phyloP scores from a whole-genome alignment of 345 rosid species.

The Microcos paniculata region DNA sequence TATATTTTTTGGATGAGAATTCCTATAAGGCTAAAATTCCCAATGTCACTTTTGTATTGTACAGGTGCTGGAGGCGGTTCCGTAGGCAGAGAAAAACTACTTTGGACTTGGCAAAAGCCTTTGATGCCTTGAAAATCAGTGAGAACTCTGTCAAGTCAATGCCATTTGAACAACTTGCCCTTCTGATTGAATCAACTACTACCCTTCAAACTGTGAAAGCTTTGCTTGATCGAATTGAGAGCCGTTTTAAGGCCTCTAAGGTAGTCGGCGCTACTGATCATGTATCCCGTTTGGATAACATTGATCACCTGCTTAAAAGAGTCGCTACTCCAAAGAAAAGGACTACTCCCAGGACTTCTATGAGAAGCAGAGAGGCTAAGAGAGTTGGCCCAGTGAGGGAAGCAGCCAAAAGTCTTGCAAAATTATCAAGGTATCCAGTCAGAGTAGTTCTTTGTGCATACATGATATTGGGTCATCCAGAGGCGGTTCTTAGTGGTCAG shows the following conservation, averaged over 20 bases:
- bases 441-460: constrained; percentile 89
- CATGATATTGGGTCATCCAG: constrained; percentile 97
- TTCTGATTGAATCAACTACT: constrained; percentile 57
- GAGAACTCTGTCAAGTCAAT: constrained; percentile 48
- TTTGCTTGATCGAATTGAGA: constrained; percentile 78
- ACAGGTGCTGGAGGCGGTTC: constrained; percentile 92
- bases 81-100: constrained; percentile 64
- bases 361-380: constrained; percentile 56
- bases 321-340: constrained; percentile 75
- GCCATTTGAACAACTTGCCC: constrained; percentile 89
- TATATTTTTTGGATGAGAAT: background rate
- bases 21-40: background rate
- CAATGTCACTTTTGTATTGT: constrained; percentile 5
- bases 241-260: constrained; percentile 64
- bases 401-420: constrained; percentile 37
- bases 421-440: constrained; percentile 75
- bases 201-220: constrained; percentile 62
- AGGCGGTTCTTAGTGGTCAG: constrained; percentile 87
- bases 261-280: constrained; percentile 31
- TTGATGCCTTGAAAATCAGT: constrained; percentile 60
- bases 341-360: constrained; percentile 36
- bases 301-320: constrained; percentile 88
- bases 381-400: constrained; percentile 38
- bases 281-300: constrained; percentile 49
- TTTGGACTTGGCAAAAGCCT: constrained; percentile 63